Evolutionary conservation across 1,284 basidiomycete genomes (phyloP).

Genomic region (Ceratobasidium papillatum): DNA sequence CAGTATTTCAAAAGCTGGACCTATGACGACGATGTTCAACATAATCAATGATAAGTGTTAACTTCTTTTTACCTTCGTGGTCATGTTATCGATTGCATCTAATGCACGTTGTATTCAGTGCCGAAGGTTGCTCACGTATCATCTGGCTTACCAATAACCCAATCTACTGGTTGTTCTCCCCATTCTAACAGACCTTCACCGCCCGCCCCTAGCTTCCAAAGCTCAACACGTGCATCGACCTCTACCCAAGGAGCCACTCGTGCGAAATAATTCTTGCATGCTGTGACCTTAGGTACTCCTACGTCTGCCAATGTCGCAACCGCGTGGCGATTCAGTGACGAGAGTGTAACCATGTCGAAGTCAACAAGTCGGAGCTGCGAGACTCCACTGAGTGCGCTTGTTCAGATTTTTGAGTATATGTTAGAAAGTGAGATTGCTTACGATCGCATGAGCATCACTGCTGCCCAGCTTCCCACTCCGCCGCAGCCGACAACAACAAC

Average conservation of each 20-base stretch:
- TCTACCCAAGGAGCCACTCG: constrained; percentile 76
- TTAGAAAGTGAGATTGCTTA: constrained; percentile 55
- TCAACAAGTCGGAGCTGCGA: constrained; percentile 79
- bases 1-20: constrained; percentile 89
- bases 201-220: constrained; percentile 80
- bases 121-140: no score
- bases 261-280: constrained; percentile 75
- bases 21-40: constrained; percentile 42
- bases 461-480: constrained; percentile 95
- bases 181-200: constrained; percentile 71
- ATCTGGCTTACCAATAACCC: constrained; percentile 77
- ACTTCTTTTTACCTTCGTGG: constrained; percentile 72
- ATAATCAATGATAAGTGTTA: neutral
- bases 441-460: constrained; percentile 92
- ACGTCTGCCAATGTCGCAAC: constrained; percentile 92
- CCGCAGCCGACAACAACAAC: constrained; percentile 95
- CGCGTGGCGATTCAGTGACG: constrained; percentile 93
- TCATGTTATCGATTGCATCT: constrained; percentile 97
- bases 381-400: constrained; percentile 63
- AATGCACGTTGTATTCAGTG: constrained; percentile 40
- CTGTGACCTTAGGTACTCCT: constrained; percentile 91
- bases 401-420: neutral
- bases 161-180: constrained; percentile 70
- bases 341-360: constrained; percentile 94
- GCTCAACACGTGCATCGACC: constrained; percentile 81